Evolutionary conservation across 202 grass and related monocot species (phyloP).

Genomic region (Sporobolus alterniflorus): DNA sequence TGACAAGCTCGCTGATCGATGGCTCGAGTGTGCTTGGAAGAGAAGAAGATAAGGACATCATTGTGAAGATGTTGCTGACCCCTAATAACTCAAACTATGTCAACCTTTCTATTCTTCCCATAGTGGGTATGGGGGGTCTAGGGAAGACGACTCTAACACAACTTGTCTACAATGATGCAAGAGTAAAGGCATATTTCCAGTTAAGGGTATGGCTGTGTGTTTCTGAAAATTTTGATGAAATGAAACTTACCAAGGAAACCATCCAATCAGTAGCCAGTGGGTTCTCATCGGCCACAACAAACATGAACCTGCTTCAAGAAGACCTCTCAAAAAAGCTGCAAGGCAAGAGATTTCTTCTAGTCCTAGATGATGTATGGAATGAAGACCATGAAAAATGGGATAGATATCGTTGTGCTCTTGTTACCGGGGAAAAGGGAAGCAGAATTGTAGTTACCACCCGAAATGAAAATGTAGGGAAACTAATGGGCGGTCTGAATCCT

Average conservation of each 20-base stretch:
- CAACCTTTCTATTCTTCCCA: slow-evolving; percentile 57
- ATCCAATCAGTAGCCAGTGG: slow-evolving; percentile 62
- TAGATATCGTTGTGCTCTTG: slow-evolving; percentile 52
- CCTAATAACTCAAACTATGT: background rate
- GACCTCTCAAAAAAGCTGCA: slow-evolving; percentile 60
- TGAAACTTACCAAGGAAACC: slow-evolving; percentile 72
- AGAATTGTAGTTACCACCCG: slow-evolving; percentile 73
- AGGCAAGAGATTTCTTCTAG: slow-evolving; percentile 80
- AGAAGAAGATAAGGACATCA: slow-evolving; percentile 70
- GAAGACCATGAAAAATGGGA: slow-evolving; percentile 73
- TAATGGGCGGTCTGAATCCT: slow-evolving; percentile 50
- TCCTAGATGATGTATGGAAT: slow-evolving; percentile 93
- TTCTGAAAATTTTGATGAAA: slow-evolving; percentile 78
- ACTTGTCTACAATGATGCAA: slow-evolving; percentile 66
- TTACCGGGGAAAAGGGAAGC: slow-evolving; percentile 52
- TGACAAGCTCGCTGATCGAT: slow-evolving; percentile 75
- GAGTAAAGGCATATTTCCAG: slow-evolving; percentile 55
- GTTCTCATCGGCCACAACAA: slow-evolving; percentile 40
- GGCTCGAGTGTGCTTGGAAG: slow-evolving; percentile 63
- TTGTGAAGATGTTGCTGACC: slow-evolving; percentile 54
- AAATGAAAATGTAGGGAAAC: slow-evolving; percentile 63
- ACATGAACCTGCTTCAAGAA: slow-evolving; percentile 76
- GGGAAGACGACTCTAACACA: slow-evolving; percentile 85
- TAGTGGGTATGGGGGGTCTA: slow-evolving; percentile 75
- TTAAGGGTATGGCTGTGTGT: slow-evolving; percentile 79